Percentiles rank a stretch among this genome's conserved stretches.
Conservation (phyloP, 2,329 filamentous ascomycete genomes). For the Tolypocladium nubicola region DNA sequence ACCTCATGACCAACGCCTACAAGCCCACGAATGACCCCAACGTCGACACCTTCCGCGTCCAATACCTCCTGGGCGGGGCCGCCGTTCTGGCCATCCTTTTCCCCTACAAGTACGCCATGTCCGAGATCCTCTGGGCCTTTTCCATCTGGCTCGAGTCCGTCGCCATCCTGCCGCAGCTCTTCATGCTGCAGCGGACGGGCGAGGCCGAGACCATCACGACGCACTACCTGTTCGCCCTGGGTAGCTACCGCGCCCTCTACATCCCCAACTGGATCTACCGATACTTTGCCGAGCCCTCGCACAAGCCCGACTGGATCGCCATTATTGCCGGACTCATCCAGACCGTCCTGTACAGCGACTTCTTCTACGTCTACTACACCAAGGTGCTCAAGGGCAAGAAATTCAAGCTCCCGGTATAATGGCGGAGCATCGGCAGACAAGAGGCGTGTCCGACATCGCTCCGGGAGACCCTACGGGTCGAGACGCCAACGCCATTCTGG, state of each 20-base stretch:
- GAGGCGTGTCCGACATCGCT: background rate
- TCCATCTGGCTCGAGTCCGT: constrained; percentile 97
- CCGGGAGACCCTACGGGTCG: background rate
- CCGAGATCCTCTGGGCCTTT: constrained; percentile 93
- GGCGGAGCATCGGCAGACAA: background rate
- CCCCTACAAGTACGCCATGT: constrained; percentile 71
- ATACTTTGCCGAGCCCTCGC: constrained; percentile 63
- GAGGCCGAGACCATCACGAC: constrained; percentile 99
- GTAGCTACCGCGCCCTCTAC: constrained; percentile 84
- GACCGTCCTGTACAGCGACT: constrained; percentile 94
- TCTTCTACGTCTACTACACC: constrained; percentile 99
- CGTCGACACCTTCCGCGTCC: constrained; percentile 92
- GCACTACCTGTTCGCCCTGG: constrained; percentile 91
- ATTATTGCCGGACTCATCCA: constrained; percentile 84
- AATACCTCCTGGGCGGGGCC: constrained; percentile 81
- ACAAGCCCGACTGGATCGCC: constrained; percentile 74
- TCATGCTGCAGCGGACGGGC: constrained; percentile 95
- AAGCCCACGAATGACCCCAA: constrained; percentile 96
- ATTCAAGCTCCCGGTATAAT: constrained; percentile 73
- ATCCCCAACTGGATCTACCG: constrained; percentile 98
- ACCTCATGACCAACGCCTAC: constrained; percentile 96
- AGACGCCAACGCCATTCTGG: background rate
- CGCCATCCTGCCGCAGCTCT: constrained; percentile 91
- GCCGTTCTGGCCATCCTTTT: constrained; percentile 70
- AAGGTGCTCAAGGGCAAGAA: constrained; percentile 87